A percentile compares a stretch with the other conserved stretches of the same genome.
phyloP scores from a whole-genome alignment of 2,329 filamentous ascomycete species.

The Colletotrichum simmondsii region DNA sequence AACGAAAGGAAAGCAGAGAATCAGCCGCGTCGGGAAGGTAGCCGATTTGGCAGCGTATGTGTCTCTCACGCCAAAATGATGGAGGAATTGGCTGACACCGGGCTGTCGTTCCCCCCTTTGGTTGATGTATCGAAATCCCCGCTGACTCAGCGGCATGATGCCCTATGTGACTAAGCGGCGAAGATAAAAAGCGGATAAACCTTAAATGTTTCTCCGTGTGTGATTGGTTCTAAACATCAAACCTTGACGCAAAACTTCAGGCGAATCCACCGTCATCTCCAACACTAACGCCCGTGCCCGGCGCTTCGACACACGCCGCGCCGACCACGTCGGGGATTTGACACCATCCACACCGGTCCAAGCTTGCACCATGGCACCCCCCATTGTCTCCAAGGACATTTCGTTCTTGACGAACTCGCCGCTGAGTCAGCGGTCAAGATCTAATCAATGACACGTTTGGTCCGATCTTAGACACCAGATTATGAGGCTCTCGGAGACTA shows the following conservation, averaged over 20 bases:
- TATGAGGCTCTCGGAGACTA: constrained; percentile 5
- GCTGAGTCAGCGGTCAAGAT: constrained; percentile 16
- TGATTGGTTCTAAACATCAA: constrained; percentile 2
- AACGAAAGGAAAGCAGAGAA: not conserved
- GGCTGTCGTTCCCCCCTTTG: constrained; percentile 18
- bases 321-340: not conserved
- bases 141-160: constrained; percentile 18
- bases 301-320: constrained; percentile 14
- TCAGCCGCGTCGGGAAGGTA: not conserved
- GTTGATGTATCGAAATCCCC: constrained; percentile 22
- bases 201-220: not conserved
- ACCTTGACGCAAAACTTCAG: constrained; percentile 7
- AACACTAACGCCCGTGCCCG: not conserved
- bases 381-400: not conserved
- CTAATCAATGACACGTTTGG: not conserved
- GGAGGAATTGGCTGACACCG: not conserved
- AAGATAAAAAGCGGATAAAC: not conserved
- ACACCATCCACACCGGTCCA: not conserved
- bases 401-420: not conserved
- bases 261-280: constrained; percentile 1
- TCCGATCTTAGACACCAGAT: not conserved
- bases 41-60: not conserved
- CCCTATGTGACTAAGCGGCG: not conserved
- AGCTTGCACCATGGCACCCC: not conserved
- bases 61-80: not conserved